Evolutionary conservation across 177 flowering plant genomes (phyloP), one percentile per base, ranked within the genome.

Genomic region (Telopea speciosissima): DNA sequence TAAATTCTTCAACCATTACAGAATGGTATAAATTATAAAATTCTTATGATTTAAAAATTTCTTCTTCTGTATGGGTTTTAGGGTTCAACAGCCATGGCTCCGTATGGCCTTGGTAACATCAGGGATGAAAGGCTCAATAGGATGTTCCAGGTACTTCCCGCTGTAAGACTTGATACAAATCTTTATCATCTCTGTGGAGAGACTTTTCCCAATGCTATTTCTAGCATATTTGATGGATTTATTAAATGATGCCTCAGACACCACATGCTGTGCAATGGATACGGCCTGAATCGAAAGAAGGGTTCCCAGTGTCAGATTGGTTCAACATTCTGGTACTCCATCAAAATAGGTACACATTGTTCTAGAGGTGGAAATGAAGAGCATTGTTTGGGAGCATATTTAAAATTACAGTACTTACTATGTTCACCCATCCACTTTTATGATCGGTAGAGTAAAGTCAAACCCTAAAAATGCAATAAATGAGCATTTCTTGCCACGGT

Each of bases 211-310:
- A 49, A 33, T 70, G 44, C 24, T 65, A 44, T 24, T 67, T 23
- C 65, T 65, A 13, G 26, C 13, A 19, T 68, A 9, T 60, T 40
- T 69, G 24, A 56, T 25, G 5, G 40, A n/a, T 75, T 72, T 69
- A 66, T 62, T 68, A 59, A 76, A 66, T 70, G 62, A 23, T 72
- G 24, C 71, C 17, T 33, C 76, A 96, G 99, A 96, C 98, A 36
- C 99, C 99, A 68, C 98, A 93, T 88, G 99, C 99, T 75, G 93
- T 96, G 22, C 98, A 96, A 70, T 96, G 99, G 99, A 89, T 91
- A 94, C 84, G 96, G 33, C 97, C 99, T 70, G 97, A 93, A 82
- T 79, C 88, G 70, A 94, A 88, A 77, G 99, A 90, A 78, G 89
- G 79, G 3, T 91, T 85, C 71, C 78, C 85, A 77, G 88, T 90